These are phyloP conservation scores for Lachancea thermotolerans DNA, from an alignment of 805 yeast species.

Conservation along the genomic window DNA sequence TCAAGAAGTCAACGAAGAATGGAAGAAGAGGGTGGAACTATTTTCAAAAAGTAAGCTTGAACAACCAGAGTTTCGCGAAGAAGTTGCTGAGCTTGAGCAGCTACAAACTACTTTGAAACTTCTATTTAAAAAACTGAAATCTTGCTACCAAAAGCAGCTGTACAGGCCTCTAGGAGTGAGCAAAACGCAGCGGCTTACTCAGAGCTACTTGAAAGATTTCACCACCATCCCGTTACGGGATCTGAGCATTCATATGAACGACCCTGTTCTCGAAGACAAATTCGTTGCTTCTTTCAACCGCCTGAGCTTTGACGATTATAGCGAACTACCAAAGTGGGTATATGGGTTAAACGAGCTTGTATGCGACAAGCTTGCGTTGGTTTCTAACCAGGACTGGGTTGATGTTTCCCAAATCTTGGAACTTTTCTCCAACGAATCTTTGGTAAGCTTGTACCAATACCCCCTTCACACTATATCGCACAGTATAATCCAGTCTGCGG, in stretches of 20 bases:
- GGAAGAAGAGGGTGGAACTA: constrained; percentile 36
- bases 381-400: constrained; percentile 68
- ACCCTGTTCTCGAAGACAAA: constrained; percentile 28
- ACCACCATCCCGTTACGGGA: constrained; percentile 15
- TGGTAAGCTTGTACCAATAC: constrained; percentile 45
- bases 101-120: constrained; percentile 30
- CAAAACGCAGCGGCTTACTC: constrained; percentile 19
- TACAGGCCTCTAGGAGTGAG: constrained; percentile 47
- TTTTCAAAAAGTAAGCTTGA: constrained; percentile 28
- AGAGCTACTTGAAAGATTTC: constrained; percentile 15
- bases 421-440: constrained; percentile 51
- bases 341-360: constrained; percentile 58
- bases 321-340: constrained; percentile 54
- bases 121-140: constrained; percentile 60
- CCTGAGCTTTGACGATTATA: constrained; percentile 17
- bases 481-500: constrained; percentile 17
- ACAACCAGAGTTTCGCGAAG: constrained; percentile 8
- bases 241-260: constrained; percentile 10
- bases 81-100: constrained; percentile 22
- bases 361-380: constrained; percentile 41
- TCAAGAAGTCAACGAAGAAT: constrained; percentile 48
- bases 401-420: constrained; percentile 68
- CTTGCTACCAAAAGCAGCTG: constrained; percentile 59
- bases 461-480: constrained; percentile 16
- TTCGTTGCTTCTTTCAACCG: constrained; percentile 14